These are phyloP conservation scores for Cystofilobasidium bisporidii DNA, from an alignment of 768 basidiomycete genomes.

Conservation along the genomic window DNA sequence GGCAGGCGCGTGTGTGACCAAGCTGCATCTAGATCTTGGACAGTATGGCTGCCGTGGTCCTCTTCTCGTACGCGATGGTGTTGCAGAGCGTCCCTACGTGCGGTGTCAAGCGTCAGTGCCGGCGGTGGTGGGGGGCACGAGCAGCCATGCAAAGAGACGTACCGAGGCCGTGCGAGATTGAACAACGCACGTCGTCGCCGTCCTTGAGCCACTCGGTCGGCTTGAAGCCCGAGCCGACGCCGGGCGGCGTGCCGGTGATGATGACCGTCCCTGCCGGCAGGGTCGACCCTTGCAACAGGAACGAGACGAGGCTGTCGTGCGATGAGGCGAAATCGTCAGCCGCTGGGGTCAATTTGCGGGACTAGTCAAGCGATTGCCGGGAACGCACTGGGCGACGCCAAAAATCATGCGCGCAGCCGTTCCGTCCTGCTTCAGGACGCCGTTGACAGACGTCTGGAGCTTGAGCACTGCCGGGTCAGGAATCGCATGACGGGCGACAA, in stretches of 20 bases:
- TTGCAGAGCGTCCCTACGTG: not conserved
- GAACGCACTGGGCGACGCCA: constrained; percentile 9
- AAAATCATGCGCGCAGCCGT: constrained; percentile 8
- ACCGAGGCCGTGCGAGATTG: constrained; percentile 19
- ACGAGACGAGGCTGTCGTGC: constrained; percentile 8
- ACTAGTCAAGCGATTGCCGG: no score
- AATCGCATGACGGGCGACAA: constrained; percentile 32
- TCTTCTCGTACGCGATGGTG: not conserved
- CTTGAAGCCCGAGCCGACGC: constrained; percentile 1
- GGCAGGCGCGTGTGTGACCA: no score
- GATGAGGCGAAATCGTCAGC: not conserved
- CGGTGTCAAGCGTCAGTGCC: no score
- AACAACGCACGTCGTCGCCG: constrained; percentile 8
- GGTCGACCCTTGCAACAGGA: constrained; percentile 38
- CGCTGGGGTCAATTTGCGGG: no score
- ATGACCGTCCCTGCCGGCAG: constrained; percentile 40
- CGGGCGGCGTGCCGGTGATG: constrained; percentile 36
- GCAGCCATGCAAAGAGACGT: not conserved
- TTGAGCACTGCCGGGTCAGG: constrained; percentile 29
- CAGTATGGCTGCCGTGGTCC: no score
- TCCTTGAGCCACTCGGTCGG: constrained; percentile 14
- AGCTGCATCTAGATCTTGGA: no score
- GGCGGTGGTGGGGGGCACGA: not conserved
- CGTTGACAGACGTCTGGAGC: constrained; percentile 16
- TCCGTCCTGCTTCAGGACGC: constrained; percentile 7